Evolutionary conservation across 371 early-diverging fungal species (phyloP).

Genomic region (Syncephalis plumigaleata): DNA sequence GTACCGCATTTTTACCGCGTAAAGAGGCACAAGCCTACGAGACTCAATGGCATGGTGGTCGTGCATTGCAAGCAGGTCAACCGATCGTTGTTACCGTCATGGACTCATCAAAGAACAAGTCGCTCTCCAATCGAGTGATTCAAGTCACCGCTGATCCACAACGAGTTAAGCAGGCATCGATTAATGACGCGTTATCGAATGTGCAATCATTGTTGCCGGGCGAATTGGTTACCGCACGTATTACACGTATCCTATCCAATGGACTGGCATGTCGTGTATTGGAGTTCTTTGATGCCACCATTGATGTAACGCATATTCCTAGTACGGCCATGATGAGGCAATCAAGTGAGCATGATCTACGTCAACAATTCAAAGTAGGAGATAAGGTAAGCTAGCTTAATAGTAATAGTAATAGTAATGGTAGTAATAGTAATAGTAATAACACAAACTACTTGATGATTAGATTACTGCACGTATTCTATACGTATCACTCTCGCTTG

Average conservation of each 20-base stretch:
- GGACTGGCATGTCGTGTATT: slow-evolving; percentile 46
- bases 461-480: slow-evolving; percentile 37
- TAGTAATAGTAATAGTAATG: too few species aligned
- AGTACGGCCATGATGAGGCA: slow-evolving; percentile 1
- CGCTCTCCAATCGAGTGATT: slow-evolving; percentile 33
- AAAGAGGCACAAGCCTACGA: slow-evolving; percentile 30
- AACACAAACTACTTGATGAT: too few species aligned
- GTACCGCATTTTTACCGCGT: slow-evolving; percentile 45
- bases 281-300: slow-evolving; percentile 42
- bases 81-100: slow-evolving; percentile 32
- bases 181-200: slow-evolving; percentile 24
- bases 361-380: slow-evolving; percentile 27
- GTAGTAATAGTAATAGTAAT: too few species aligned
- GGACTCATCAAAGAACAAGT: slow-evolving; percentile 18
- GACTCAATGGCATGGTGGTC: too few species aligned
- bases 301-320: slow-evolving; percentile 34
- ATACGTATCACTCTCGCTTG: slow-evolving; percentile 31
- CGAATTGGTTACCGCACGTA: slow-evolving; percentile 26
- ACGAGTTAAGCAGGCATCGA: slow-evolving; percentile 23
- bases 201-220: slow-evolving; percentile 47
- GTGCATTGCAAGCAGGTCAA: slow-evolving; percentile 21
- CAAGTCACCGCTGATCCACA: slow-evolving; percentile 34
- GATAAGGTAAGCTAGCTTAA: slow-evolving; percentile 7
- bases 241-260: slow-evolving; percentile 26
- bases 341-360: slow-evolving; percentile 17